Evolutionary conservation across 208 protist species (phyloP), one percentile per base, ranked within the genome.

Genomic region (Naegleria fowleri): DNA sequence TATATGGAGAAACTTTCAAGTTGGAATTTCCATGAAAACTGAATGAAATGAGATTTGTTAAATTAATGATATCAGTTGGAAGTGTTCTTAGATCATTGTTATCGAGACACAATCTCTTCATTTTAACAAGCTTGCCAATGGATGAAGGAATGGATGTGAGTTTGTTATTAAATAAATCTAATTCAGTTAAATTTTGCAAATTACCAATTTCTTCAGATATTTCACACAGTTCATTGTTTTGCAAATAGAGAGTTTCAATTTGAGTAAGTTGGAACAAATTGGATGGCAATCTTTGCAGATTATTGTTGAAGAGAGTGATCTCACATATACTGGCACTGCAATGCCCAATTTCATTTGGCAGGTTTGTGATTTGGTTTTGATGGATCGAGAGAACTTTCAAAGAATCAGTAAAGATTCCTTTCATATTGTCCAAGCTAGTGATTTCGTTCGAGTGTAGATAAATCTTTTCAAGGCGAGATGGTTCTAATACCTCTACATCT

Each of bases 161-260:
- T 16, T 86, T 40, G 38, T 86, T 86, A 38, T 86, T 33, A 43
- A 86, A 86, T 51, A 86, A 40, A 86, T 86, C 83, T 16, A 86
- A 43, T 86, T 86, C 83, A 9, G 29, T 43, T 11, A 86, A 86
- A 16, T 86, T 86, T 43, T 22, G 39, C 25, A 86, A 86, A 86
- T 86, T 86, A 48, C 83, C 33, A 48, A 86, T 48, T 48, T 43
- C 29, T 38, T 40, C 36, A 48, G 7, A 22, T 25, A 86, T 9
- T 51, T 86, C 16, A 48, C 5, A 19, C 7, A 86, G 16, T 29
- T 86, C 38, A 86, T 86, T 86, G 15, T 86, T 86, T 39, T 51
- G 40, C 7, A 86, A 43, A 48, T 86, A 86, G 15, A 86, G n/a
- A 40, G 83, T 48, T 36, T 79, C 29, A 79, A 79, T 29, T 36